These are phyloP conservation scores for Skeletonema grethae DNA, from an alignment of 108 stramenopile genomes.

Conservation along the genomic window DNA sequence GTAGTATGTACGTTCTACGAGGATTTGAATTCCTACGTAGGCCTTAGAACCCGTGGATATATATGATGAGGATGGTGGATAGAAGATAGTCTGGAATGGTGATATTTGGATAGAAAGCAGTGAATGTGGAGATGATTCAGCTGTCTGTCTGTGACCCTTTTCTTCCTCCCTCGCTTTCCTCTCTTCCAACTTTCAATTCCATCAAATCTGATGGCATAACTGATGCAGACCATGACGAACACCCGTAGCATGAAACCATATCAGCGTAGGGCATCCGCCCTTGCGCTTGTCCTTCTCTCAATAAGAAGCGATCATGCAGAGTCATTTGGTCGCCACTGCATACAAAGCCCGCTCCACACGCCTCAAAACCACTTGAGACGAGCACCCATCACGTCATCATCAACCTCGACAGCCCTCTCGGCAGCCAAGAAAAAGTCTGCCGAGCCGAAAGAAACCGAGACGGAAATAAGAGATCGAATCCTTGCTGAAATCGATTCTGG, in stretches of 20 bases:
- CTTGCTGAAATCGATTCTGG: background rate
- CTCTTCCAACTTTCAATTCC: background rate
- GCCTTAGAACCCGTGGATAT: no score
- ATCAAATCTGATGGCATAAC: background rate
- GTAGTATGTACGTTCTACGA: no score
- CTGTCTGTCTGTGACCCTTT: background rate
- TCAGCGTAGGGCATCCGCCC: background rate
- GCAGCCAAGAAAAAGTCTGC: background rate
- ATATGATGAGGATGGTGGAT: no score
- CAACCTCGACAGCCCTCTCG: background rate
- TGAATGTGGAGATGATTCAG: background rate
- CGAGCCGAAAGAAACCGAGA: background rate
- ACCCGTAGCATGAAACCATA: background rate
- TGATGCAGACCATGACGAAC: background rate
- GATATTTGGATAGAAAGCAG: no score
- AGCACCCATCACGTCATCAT: background rate
- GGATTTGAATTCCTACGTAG: no score
- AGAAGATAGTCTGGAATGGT: no score
- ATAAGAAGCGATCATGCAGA: slow-evolving; percentile 1
- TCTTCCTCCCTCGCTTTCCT: background rate
- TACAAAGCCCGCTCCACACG: slow-evolving; percentile 4
- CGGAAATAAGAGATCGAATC: background rate
- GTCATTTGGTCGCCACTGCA: slow-evolving; percentile 1
- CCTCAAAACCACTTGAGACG: background rate
- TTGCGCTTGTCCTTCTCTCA: slow-evolving; percentile 4